Evolutionary conservation across 2,329 filamentous ascomycete genomes (phyloP).

Genomic region (Graphium sp.): DNA sequence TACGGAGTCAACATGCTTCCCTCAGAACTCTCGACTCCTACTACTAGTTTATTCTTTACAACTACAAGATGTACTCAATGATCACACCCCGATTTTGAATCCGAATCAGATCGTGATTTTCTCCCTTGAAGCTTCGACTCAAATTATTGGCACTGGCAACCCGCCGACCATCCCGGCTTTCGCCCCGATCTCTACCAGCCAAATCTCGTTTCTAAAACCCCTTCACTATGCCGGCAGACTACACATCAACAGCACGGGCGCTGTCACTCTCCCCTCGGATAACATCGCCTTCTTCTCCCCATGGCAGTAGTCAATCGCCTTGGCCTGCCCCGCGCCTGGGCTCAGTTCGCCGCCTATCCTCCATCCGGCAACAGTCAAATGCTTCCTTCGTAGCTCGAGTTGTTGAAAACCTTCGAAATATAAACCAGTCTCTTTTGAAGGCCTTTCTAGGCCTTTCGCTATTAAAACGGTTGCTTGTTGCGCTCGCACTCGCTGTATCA

Average conservation of each 20-base stretch:
- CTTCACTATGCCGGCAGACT: conserved; percentile 30
- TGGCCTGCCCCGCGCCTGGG: conserved; percentile 18
- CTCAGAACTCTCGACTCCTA: too few species aligned
- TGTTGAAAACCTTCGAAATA: conserved; percentile 18
- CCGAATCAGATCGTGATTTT: too few species aligned
- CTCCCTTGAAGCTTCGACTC: too few species aligned
- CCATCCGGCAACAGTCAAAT: conserved; percentile 4
- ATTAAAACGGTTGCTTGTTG: conserved; percentile 43
- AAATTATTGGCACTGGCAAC: too few species aligned
- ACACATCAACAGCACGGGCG: conserved; percentile 29
- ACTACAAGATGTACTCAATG: too few species aligned
- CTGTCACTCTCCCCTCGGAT: conserved; percentile 24
- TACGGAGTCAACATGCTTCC: too few species aligned
- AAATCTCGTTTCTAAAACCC: too few species aligned
- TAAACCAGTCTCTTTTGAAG: conserved; percentile 24
- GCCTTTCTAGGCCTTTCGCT: conserved; percentile 39
- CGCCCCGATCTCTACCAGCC: too few species aligned
- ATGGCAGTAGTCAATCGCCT: conserved; percentile 14
- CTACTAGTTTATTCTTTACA: too few species aligned
- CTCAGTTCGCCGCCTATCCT: conserved; percentile 22
- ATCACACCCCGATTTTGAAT: too few species aligned
- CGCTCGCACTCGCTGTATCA: conserved; percentile 29
- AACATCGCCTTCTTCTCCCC: conserved; percentile 10
- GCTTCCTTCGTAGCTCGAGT: conserved; percentile 4
- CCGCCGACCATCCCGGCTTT: too few species aligned